Percentiles rank a stretch among this genome's conserved stretches.
Evolutionary conservation across 768 basidiomycete species (phyloP).

Genomic region (Mycena crocata): DNA sequence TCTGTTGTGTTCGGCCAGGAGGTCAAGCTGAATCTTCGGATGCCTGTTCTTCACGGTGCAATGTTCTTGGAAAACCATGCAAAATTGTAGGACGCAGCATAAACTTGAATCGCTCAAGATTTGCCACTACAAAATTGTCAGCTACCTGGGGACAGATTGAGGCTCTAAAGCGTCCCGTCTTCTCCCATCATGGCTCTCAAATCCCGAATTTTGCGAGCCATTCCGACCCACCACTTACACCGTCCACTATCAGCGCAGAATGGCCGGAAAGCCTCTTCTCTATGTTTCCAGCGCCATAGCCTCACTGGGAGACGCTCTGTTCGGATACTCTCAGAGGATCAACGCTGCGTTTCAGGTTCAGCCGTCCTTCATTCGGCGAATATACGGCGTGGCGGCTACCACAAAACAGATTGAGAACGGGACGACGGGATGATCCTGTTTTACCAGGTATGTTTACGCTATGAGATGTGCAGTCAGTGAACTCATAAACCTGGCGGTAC

Average conservation of each 20-base stretch:
- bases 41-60: no score
- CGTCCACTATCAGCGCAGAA: constrained; percentile 63
- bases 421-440: constrained; percentile 55
- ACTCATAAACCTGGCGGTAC: background rate
- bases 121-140: no score
- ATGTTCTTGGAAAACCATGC: no score
- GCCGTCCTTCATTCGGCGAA: constrained; percentile 60
- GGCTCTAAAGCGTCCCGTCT: no score
- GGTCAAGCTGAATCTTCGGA: no score
- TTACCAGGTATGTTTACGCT: constrained; percentile 51
- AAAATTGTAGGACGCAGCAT: no score
- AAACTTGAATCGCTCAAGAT: no score
- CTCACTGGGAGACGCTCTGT: constrained; percentile 68
- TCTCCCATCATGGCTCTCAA: constrained; percentile 1
- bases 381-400: constrained; percentile 60
- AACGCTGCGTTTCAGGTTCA: constrained; percentile 65
- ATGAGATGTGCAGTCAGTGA: background rate
- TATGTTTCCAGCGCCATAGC: constrained; percentile 64
- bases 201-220: background rate
- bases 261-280: constrained; percentile 62
- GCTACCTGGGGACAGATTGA: no score
- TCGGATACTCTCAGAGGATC: constrained; percentile 66
- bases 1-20: no score
- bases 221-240: constrained; percentile 47
- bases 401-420: constrained; percentile 56